phyloP scores from a whole-genome alignment of 768 basidiomycete species.

The Leccinum subgranulosum region DNA sequence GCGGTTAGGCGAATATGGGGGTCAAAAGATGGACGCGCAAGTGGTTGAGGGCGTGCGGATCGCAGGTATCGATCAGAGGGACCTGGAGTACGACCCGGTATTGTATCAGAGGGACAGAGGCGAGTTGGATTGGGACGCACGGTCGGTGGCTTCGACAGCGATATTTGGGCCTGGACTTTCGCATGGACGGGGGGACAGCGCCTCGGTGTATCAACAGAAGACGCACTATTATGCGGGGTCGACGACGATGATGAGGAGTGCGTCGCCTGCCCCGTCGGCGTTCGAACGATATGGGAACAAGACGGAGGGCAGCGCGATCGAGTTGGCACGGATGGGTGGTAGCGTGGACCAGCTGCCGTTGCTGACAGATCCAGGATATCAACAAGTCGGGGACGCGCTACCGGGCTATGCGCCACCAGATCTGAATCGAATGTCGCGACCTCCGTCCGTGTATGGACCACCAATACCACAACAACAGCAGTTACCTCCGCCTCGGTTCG shows the following conservation, averaged over 20 bases:
- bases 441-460: conserved; percentile 31
- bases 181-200: conserved; percentile 35
- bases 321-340: conserved; percentile 55
- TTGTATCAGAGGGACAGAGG: conserved; percentile 79
- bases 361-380: conserved; percentile 35
- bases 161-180: conserved; percentile 40
- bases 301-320: conserved; percentile 43
- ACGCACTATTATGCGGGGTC: conserved; percentile 38
- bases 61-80: conserved; percentile 74
- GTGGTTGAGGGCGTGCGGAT: conserved; percentile 79
- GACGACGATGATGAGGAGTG: conserved; percentile 23
- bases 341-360: conserved; percentile 56
- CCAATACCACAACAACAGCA: conserved; percentile 20
- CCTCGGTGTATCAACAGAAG: conserved; percentile 41
- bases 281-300: conserved; percentile 60
- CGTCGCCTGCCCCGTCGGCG: conserved; percentile 41
- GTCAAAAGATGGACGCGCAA: conserved; percentile 70
- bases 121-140: conserved; percentile 85
- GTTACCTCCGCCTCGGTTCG: conserved; percentile 24
- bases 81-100: conserved; percentile 80
- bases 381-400: conserved; percentile 14
- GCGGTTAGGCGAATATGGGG: conserved; percentile 75
- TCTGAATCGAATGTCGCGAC: conserved; percentile 3
- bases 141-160: conserved; percentile 64
- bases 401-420: conserved; percentile 24